Conservation (phyloP, 768 basidiomycete species). For the Rhizopogon vinicolor region DNA sequence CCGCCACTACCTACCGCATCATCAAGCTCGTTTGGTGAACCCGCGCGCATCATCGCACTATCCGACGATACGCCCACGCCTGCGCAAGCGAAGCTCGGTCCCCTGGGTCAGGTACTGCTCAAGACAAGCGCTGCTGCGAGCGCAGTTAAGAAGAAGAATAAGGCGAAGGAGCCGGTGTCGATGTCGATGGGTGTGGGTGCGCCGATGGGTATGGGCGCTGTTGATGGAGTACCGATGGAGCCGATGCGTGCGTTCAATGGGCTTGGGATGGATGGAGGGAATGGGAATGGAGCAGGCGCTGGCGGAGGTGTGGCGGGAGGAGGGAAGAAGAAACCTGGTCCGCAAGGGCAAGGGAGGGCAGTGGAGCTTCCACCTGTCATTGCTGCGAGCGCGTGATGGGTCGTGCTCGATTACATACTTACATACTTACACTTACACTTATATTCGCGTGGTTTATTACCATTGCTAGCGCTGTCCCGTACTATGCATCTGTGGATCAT, state of each 20-base stretch:
- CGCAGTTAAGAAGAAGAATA: slow-evolving; percentile 59
- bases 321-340: slow-evolving; percentile 6
- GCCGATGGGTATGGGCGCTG: neutral
- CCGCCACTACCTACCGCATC: slow-evolving; percentile 14
- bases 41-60: slow-evolving; percentile 33
- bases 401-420: neutral
- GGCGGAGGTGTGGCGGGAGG: slow-evolving; percentile 4
- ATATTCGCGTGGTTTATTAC: slow-evolving; percentile 1
- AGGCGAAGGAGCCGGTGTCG: slow-evolving; percentile 17
- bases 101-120: slow-evolving; percentile 64
- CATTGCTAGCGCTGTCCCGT: neutral
- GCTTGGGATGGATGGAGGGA: slow-evolving; percentile 9
- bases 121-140: slow-evolving; percentile 41
- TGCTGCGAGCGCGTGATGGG: slow-evolving; percentile 27
- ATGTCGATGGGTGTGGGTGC: slow-evolving; percentile 13
- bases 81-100: slow-evolving; percentile 69
- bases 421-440: slow-evolving; percentile 1
- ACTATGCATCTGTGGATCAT: neutral
- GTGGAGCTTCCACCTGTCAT: slow-evolving; percentile 31
- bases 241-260: slow-evolving; percentile 13
- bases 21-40: slow-evolving; percentile 9
- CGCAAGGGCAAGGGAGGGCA: slow-evolving; percentile 19
- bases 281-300: neutral
- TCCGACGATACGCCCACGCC: slow-evolving; percentile 61
- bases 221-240: slow-evolving; percentile 16